Conservation (phyloP, 805 yeast genomes). For the Metschnikowia hibisci region DNA sequence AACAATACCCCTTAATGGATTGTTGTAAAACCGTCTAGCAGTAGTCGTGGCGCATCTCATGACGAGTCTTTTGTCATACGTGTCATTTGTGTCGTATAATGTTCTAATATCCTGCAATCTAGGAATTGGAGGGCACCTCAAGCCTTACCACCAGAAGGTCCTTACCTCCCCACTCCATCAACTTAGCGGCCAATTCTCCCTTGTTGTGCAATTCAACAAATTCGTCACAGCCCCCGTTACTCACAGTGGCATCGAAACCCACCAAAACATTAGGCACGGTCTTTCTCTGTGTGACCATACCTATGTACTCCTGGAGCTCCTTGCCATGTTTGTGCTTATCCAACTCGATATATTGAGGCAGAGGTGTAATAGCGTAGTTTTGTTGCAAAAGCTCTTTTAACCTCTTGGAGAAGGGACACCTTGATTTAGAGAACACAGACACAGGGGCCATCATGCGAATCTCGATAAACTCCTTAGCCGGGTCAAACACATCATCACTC, state of each 20-base stretch:
- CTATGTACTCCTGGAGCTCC: constrained; percentile 70
- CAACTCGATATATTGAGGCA: constrained; percentile 71
- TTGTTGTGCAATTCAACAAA: constrained; percentile 57
- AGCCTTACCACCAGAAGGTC: constrained; percentile 45
- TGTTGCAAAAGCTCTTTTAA: constrained; percentile 63
- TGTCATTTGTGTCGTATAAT: background rate
- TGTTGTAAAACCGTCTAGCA: background rate
- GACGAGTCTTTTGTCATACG: no score
- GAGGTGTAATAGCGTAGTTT: constrained; percentile 68
- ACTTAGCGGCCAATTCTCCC: constrained; percentile 47
- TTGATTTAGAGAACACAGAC: constrained; percentile 50
- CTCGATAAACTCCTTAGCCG: constrained; percentile 42
- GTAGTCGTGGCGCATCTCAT: background rate
- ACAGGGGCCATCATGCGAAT: constrained; percentile 63
- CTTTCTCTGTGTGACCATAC: constrained; percentile 20
- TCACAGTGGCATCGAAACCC: constrained; percentile 24
- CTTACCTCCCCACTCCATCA: constrained; percentile 63
- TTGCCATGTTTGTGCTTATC: constrained; percentile 76
- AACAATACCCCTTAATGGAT: no score
- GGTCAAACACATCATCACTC: constrained; percentile 23
- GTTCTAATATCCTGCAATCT: background rate
- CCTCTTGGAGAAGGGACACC: constrained; percentile 73
- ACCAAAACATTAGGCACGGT: constrained; percentile 20
- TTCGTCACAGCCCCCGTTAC: constrained; percentile 90
- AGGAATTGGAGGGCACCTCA: constrained; percentile 54